Base-by-base conservation (phyloP, 2,329 filamentous ascomycete genomes). In the Scytalidium lignicola region DNA sequence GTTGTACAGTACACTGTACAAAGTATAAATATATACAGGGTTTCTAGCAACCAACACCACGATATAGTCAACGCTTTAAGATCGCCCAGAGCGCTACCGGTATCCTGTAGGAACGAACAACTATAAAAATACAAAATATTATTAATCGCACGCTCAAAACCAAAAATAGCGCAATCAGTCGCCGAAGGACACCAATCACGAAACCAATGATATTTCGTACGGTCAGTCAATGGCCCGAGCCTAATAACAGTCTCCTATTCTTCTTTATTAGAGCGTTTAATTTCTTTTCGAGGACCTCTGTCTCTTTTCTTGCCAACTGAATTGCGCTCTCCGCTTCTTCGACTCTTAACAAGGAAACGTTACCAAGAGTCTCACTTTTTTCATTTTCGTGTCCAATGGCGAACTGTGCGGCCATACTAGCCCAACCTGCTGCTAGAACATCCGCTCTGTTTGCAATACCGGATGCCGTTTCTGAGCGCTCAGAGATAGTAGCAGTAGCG, bases 291-390 rank as follows among this genome's bases (percentile, higher is more conserved):
- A 83, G 63, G 58, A 72, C 76, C 55, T 85, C 81, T 6, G 78
- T 77, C 63, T 86, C 82, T 61, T 76, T 80, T 45, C 74, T 72
- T 22, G 78, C 75, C 21, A 56, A 52, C 32, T 73, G 64, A 19
- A 73, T 59, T 42, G 77, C 77, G 49, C 68, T 69, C 67, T 87
- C 83, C 2, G 82, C 77, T 51, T 86, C 84, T 53, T 83, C 76
- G 2, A 85, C 72, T 43, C 71, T 80, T 73, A 86, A 78, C 7
- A 82, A 66, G 4, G 76, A 57, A n/a, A 65, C 59, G 47, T 60
- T 62, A 15, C 58, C 55, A 3, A 59, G 45, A 17, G 58, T 57
- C 47, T 59, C 56, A n/a, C 56, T 55, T n/a, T 60, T 55, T 44
- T 58, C 56, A 26, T 55, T 56, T 39, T 64, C 59, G 19, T 58